Conservation (phyloP, 768 basidiomycete genomes). For the Tulasnella sp. region DNA sequence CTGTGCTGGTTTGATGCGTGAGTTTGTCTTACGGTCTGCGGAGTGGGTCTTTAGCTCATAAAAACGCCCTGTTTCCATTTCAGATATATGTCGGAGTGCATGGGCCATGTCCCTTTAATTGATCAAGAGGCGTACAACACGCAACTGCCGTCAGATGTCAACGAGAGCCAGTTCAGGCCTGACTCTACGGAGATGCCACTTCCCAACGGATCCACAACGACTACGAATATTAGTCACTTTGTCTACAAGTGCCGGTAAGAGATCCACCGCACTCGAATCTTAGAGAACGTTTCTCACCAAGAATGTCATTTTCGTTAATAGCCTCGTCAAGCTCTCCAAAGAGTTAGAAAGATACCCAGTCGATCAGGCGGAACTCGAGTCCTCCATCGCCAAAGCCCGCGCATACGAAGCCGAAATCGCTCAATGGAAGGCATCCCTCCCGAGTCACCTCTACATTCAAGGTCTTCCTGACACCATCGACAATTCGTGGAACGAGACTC, state of each 20-base stretch:
- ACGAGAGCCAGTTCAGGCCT: slow-evolving; percentile 41
- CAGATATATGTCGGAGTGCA: slow-evolving; percentile 63
- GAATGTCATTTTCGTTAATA: neutral
- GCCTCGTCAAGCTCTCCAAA: slow-evolving; percentile 50
- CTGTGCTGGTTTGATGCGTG: slow-evolving; percentile 33
- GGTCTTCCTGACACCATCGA: neutral
- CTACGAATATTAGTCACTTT: slow-evolving; percentile 35
- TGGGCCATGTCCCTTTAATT: slow-evolving; percentile 51
- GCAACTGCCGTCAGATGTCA: slow-evolving; percentile 41
- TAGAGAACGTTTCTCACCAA: too few relatives aligned
- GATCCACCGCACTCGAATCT: too few relatives aligned
- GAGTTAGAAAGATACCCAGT: slow-evolving; percentile 31
- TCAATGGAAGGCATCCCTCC: slow-evolving; percentile 31
- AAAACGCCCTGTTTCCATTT: slow-evolving; percentile 46
- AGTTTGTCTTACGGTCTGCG: neutral
- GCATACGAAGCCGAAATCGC: slow-evolving; percentile 46
- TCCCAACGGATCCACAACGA: neutral
- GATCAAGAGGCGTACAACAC: slow-evolving; percentile 44
- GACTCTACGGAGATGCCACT: slow-evolving; percentile 34
- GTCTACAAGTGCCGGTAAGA: slow-evolving; percentile 51
- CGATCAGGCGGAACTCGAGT: slow-evolving; percentile 28
- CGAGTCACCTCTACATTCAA: neutral
- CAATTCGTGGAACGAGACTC: neutral
- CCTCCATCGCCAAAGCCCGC: slow-evolving; percentile 51
- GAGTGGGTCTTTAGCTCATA: slow-evolving; percentile 51